Conservation (phyloP, 73 alveolate genomes). For the Vitrella brassicaformis region DNA sequence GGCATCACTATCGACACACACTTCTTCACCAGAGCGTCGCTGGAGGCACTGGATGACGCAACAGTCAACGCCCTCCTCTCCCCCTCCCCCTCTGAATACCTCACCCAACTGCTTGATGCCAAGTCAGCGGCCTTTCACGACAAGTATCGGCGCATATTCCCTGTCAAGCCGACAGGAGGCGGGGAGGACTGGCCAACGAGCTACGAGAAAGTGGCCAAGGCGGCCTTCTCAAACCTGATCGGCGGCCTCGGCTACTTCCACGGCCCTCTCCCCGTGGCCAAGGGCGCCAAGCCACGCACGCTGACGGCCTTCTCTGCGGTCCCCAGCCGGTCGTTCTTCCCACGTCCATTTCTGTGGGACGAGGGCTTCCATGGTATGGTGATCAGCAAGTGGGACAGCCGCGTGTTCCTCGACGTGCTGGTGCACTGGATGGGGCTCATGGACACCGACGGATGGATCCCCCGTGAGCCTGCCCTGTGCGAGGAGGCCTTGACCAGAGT, state of each 20-base stretch:
- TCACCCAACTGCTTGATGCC: too few relatives aligned
- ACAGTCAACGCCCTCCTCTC: too few relatives aligned
- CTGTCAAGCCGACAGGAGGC: too few relatives aligned
- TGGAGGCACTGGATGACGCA: too few relatives aligned
- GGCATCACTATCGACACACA: too few relatives aligned
- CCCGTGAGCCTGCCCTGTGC: constrained; percentile 86
- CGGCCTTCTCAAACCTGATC: constrained; percentile 36
- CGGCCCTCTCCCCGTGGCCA: constrained; percentile 30
- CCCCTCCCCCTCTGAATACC: too few relatives aligned
- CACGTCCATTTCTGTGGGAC: constrained; percentile 95
- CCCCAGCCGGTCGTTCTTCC: constrained; percentile 81
- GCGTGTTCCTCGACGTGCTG: constrained; percentile 66
- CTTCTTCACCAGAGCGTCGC: too few relatives aligned
- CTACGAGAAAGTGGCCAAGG: too few relatives aligned
- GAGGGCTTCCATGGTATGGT: constrained; percentile 91
- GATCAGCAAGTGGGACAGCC: constrained; percentile 74
- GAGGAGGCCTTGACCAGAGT: constrained; percentile 64
- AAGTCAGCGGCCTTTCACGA: too few relatives aligned
- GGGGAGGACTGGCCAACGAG: too few relatives aligned
- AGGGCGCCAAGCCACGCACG: constrained; percentile 7
- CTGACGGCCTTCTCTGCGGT: constrained; percentile 71
- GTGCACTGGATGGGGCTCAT: constrained; percentile 83
- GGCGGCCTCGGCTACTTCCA: constrained; percentile 55
- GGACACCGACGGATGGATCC: constrained; percentile 84
- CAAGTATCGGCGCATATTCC: too few relatives aligned